Base-by-base conservation (phyloP, 1,284 basidiomycete genomes). In the Heterobasidion parviporum region DNA sequence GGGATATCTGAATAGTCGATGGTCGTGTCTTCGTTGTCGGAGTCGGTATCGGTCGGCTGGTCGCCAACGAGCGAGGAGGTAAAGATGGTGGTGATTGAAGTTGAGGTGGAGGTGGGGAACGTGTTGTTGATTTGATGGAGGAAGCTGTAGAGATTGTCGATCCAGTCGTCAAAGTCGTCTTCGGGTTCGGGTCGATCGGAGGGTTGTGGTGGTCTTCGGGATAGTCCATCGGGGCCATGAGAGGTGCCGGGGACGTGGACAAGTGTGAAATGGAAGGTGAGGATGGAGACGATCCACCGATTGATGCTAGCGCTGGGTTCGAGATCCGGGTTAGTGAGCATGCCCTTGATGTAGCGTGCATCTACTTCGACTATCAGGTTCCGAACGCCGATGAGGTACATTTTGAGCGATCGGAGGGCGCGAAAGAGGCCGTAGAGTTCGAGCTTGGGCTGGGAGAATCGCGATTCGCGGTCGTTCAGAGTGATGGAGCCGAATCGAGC, bases 361-460 rank as follows among this genome's bases (percentile, higher is more conserved):
- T 54, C 72, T 0, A 73, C 68, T 61, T 77, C 70, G 0, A 78
- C 64, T 1, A 65, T 51, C 1, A 76, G 60, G 8, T 70, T 70
- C 2, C 57, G 53, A 0, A 72, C 56, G 0, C 74, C 73, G 10
- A 74, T 66, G 5, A 77, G 58, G 41, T 67, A 70, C 4, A 68
- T 41, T 34, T 57, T 56, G 33, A 59, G 57, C 0, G 62, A 59
- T 9, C 65, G 58, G 0, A 77, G 62, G 0, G 70, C 66, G 0
- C 68, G 59, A 54, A 69, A 74, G 0, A 75, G 59, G 0, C 73
- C 71, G 57, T 71, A 76, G 0, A 78, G 52, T 53, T 78, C 68
- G 1, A 73, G 55, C 53, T 77, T 77, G 0, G 72, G 62, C 51
- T 77, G 74, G 0, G 68, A 74, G 53, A 73, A 77, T 0, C 61